A percentile compares a stretch with the other conserved stretches of the same genome.
These are phyloP conservation scores for Xylariaceae sp. DNA, from an alignment of 2,329 filamentous ascomycete genomes.

Conservation along the genomic window DNA sequence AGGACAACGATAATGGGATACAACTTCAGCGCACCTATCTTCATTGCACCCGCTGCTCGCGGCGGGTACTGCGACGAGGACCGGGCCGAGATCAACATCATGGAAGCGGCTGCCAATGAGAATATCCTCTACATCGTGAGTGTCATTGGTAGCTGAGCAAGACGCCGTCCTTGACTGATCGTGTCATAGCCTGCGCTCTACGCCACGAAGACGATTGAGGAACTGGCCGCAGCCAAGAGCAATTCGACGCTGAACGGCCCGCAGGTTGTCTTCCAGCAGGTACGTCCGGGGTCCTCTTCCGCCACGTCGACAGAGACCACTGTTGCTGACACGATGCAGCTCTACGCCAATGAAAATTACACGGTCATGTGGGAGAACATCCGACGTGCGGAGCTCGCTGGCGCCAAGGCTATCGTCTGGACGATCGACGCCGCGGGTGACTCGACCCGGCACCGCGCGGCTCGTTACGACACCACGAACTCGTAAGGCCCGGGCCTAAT, in stretches of 20 bases:
- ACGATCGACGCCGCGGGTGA: slow-evolving; percentile 8
- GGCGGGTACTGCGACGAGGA: slow-evolving; percentile 36
- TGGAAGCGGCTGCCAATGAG: slow-evolving; percentile 38
- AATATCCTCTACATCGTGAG: slow-evolving; percentile 42
- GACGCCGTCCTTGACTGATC: too few relatives aligned
- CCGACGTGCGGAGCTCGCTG: background rate
- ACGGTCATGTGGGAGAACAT: slow-evolving; percentile 3
- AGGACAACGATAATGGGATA: slow-evolving; percentile 44
- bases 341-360: slow-evolving; percentile 6
- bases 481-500: slow-evolving; percentile 4
- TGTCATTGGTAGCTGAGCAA: too few relatives aligned
- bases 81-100: slow-evolving; percentile 39
- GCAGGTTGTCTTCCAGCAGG: slow-evolving; percentile 33
- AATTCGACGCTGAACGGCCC: slow-evolving; percentile 10
- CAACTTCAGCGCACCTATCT: slow-evolving; percentile 48
- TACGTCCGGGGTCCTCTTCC: slow-evolving; percentile 3
- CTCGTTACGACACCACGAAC: background rate
- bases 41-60: slow-evolving; percentile 42
- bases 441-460: background rate
- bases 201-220: slow-evolving; percentile 23
- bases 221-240: slow-evolving; percentile 29
- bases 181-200: background rate
- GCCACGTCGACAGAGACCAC: background rate
- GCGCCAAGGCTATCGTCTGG: slow-evolving; percentile 13
- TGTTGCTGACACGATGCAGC: slow-evolving; percentile 4